These are phyloP conservation scores for Sordariomycetes sp. DNA, from an alignment of 2,329 filamentous ascomycete species.

Conservation along the genomic window DNA sequence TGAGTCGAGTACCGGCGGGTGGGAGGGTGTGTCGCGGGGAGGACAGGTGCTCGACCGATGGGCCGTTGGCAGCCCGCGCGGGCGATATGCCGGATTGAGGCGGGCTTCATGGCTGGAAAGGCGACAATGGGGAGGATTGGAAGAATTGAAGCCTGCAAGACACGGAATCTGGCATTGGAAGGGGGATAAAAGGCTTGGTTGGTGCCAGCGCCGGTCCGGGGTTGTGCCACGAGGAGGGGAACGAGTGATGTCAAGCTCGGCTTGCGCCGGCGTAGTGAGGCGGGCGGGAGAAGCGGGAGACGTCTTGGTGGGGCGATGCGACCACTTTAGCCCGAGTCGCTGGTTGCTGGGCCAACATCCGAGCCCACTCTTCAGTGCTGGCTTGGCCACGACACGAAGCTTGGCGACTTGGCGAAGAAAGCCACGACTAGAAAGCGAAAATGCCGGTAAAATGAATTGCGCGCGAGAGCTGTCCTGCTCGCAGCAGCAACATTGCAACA, in stretches of 20 bases:
- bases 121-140: background rate
- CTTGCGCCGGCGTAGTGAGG: slow-evolving; percentile 1
- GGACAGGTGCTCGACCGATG: background rate
- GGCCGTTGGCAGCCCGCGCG: background rate
- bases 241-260: slow-evolving; percentile 2
- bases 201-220: background rate
- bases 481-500: background rate
- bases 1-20: slow-evolving; percentile 38
- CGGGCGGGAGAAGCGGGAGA: background rate
- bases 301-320: background rate
- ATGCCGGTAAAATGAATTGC: too few species aligned
- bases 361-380: background rate
- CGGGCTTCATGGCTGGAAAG: background rate
- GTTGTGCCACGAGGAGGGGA: background rate
- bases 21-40: slow-evolving; percentile 7
- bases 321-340: slow-evolving; percentile 7
- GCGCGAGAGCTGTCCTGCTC: background rate
- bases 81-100: background rate
- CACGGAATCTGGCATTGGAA: background rate
- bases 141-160: background rate
- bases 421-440: background rate
- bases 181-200: background rate
- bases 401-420: background rate
- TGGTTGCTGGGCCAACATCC: slow-evolving; percentile 3
- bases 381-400: background rate